phyloP scores from a whole-genome alignment of 2,329 filamentous ascomycete genomes.

The Penicillium decumbens region DNA sequence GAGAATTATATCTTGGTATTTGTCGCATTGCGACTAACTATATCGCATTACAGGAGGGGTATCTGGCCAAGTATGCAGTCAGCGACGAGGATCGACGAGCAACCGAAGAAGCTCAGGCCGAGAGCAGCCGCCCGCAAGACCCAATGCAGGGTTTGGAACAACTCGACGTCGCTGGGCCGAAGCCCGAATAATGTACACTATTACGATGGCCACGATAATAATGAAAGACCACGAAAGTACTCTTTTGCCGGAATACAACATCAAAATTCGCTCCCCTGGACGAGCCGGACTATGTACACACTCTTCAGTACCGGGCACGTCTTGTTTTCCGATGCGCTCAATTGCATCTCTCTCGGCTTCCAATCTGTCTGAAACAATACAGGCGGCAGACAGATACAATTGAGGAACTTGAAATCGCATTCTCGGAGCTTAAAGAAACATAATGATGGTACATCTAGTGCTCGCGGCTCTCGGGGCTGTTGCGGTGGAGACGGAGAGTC shows the following conservation, averaged over 20 bases:
- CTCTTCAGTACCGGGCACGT: constrained; percentile 26
- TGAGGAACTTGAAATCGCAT: constrained; percentile 25
- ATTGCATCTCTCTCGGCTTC: constrained; percentile 22
- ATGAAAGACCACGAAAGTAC: constrained; percentile 25
- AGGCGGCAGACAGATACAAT: constrained; percentile 18
- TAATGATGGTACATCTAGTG: constrained; percentile 36
- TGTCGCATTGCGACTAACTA: constrained; percentile 19
- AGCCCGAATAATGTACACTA: constrained; percentile 56
- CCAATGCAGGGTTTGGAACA: constrained; percentile 95
- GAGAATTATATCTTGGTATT: neutral
- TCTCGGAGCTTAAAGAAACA: constrained; percentile 30
- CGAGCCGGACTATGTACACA: constrained; percentile 38
- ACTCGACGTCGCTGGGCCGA: constrained; percentile 89
- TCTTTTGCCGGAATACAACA: constrained; percentile 27
- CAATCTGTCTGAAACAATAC: constrained; percentile 29
- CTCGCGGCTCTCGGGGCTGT: constrained; percentile 49
- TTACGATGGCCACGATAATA: constrained; percentile 20
- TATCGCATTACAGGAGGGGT: constrained; percentile 68
- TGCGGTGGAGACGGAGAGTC: constrained; percentile 80
- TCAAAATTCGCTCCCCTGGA: constrained; percentile 23
- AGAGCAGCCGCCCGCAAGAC: constrained; percentile 61
- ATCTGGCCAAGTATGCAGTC: constrained; percentile 81
- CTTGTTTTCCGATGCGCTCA: constrained; percentile 14
- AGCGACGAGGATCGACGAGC: constrained; percentile 70
- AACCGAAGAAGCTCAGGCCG: constrained; percentile 51